Conservation (phyloP, 306 rosid genomes). For the Crataegus laevigata region DNA sequence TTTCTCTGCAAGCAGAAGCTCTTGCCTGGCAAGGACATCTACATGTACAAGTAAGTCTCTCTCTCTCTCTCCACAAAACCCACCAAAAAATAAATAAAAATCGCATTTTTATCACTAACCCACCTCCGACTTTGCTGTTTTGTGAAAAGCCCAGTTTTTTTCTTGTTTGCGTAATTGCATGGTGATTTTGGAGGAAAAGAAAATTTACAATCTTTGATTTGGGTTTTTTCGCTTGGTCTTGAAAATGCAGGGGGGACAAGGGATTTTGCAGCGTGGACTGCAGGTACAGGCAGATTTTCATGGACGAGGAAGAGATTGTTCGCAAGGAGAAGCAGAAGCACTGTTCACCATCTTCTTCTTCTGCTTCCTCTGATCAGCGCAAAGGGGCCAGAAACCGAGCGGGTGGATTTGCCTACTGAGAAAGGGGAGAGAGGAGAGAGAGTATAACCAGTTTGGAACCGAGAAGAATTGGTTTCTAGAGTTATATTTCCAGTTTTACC, state of each 20-base stretch:
- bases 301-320: conserved; percentile 68
- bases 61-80: background rate
- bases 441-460: background rate
- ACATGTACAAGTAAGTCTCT: conserved; percentile 80
- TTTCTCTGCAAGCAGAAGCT: conserved; percentile 61
- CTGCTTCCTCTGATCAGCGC: conserved; percentile 25
- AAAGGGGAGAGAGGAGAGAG: background rate
- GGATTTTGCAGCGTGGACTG: conserved; percentile 95
- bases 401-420: conserved; percentile 38
- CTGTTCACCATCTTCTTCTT: conserved; percentile 49
- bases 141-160: background rate
- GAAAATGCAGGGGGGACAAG: conserved; percentile 61
- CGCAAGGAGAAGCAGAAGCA: conserved; percentile 22
- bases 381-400: conserved; percentile 36
- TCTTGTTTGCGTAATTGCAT: background rate
- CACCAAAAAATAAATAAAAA: background rate
- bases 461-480: background rate
- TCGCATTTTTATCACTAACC: background rate
- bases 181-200: background rate
- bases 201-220: background rate
- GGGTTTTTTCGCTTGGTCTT: background rate
- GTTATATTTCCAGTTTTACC: conserved; percentile 28
- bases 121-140: background rate
- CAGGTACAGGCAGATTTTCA: conserved; percentile 76
- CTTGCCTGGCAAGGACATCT: conserved; percentile 81